Evolutionary conservation across 495 filamentous ascomycete genomes (phyloP).

Genomic region (Podospora pseudocomata): DNA sequence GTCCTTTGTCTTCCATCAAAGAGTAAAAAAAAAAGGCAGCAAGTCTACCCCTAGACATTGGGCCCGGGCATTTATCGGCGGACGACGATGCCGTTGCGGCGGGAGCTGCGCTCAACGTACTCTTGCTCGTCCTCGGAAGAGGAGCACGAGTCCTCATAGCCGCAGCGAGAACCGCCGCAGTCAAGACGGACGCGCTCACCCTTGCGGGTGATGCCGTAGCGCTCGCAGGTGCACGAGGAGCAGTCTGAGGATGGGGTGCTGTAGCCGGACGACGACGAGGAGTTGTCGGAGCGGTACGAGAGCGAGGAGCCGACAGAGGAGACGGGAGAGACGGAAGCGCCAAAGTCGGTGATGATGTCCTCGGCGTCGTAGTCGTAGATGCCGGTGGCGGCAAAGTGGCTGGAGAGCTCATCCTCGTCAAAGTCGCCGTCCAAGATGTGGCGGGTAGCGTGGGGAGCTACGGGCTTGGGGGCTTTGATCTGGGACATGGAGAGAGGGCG

Average conservation of each 20-base stretch:
- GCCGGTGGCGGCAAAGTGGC: slow-evolving; percentile 66
- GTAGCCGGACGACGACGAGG: slow-evolving; percentile 68
- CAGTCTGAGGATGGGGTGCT: slow-evolving; percentile 53
- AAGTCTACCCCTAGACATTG: slow-evolving; percentile 31
- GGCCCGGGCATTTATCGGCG: slow-evolving; percentile 39
- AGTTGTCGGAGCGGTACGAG: slow-evolving; percentile 73
- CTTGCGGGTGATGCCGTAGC: slow-evolving; percentile 92
- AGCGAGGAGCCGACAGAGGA: slow-evolving; percentile 71
- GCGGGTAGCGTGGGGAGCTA: slow-evolving; percentile 78
- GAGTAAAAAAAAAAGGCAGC: slow-evolving; percentile 22
- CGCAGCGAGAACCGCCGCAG: slow-evolving; percentile 83
- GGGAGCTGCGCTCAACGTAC: slow-evolving; percentile 53
- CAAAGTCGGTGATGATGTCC: slow-evolving; percentile 54
- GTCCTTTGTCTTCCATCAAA: slow-evolving; percentile 2
- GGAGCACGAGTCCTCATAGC: slow-evolving; percentile 64
- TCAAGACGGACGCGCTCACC: slow-evolving; percentile 91
- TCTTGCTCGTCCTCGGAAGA: slow-evolving; percentile 58
- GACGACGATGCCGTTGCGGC: slow-evolving; percentile 77
- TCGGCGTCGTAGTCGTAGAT: slow-evolving; percentile 60
- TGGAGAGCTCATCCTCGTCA: slow-evolving; percentile 63
- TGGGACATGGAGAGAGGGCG: slow-evolving; percentile 81
- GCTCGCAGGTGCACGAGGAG: slow-evolving; percentile 76
- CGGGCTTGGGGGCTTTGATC: slow-evolving; percentile 87
- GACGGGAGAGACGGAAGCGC: slow-evolving; percentile 49
- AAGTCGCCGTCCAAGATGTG: slow-evolving; percentile 78